Evolutionary conservation across 176 grass and related monocot genomes (phyloP).

Genomic region (Triticum dicoccoides): DNA sequence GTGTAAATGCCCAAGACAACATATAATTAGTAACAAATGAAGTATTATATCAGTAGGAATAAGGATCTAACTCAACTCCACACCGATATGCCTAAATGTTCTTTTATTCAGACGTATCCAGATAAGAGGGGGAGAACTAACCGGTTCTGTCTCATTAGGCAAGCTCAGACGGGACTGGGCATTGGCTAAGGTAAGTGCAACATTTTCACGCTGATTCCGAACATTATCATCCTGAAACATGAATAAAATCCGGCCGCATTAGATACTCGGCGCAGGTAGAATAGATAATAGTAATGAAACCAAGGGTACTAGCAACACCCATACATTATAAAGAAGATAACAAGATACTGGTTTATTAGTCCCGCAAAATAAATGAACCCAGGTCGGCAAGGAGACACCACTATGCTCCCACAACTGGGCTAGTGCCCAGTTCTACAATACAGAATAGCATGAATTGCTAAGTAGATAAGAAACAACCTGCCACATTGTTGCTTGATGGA

Average conservation of each 20-base stretch:
- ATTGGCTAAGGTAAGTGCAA: constrained; percentile 82
- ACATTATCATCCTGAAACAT: constrained; percentile 76
- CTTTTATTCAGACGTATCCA: neutral
- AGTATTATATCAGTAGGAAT: neutral
- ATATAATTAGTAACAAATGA: neutral
- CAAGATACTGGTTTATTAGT: neutral
- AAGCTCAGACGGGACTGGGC: constrained; percentile 65
- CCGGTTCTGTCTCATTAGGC: constrained; percentile 51
- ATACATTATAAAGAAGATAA: neutral
- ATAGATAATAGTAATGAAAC: constrained; percentile 16
- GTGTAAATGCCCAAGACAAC: neutral
- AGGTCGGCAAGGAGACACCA: neutral
- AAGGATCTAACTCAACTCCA: neutral
- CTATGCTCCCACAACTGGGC: neutral
- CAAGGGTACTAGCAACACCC: neutral
- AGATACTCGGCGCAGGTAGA: constrained; percentile 2
- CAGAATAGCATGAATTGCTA: neutral
- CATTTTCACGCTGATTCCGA: constrained; percentile 94
- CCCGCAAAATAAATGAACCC: neutral
- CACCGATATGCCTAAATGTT: neutral
- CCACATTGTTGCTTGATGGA: neutral
- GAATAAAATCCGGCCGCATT: neutral
- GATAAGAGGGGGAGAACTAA: constrained; percentile 38
- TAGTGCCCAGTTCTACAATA: neutral
- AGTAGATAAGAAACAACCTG: neutral